Evolutionary conservation across 108 stramenopile genomes (phyloP).

Genomic region (Nitzschia sp.): DNA sequence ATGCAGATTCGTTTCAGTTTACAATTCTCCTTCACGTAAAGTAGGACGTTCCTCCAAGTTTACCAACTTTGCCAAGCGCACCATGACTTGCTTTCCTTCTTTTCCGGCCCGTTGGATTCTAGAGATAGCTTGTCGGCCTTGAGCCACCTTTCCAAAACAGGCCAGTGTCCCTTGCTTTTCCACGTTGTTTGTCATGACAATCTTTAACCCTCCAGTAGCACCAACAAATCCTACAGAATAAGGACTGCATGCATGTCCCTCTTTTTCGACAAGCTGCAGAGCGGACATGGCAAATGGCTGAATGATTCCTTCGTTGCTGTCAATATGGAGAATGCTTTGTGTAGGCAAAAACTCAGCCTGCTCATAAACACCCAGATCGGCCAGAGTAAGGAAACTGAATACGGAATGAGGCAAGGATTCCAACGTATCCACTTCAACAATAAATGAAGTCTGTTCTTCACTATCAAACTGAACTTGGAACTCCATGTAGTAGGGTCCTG

Average conservation of each 20-base stretch:
- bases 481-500: constrained; percentile 18
- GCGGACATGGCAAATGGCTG: constrained; percentile 1
- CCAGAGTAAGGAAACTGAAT: constrained; percentile 30
- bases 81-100: constrained; percentile 4
- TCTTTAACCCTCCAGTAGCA: constrained; percentile 7
- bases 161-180: constrained; percentile 12
- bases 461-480: constrained; percentile 6
- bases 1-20: neutral
- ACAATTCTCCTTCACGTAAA: constrained; percentile 15
- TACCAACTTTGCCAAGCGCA: neutral
- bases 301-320: constrained; percentile 5
- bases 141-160: constrained; percentile 20
- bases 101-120: constrained; percentile 9
- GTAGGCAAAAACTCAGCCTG: constrained; percentile 23
- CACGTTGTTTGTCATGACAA: constrained; percentile 16
- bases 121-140: constrained; percentile 10
- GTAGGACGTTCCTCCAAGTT: neutral
- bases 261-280: constrained; percentile 8
- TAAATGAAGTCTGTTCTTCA: constrained; percentile 3
- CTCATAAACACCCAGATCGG: constrained; percentile 24
- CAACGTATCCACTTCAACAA: constrained; percentile 19
- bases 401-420: constrained; percentile 25
- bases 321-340: constrained; percentile 16
- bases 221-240: constrained; percentile 23
- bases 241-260: neutral